phyloP scores from a whole-genome alignment of 2,329 filamentous ascomycete genomes.

The Purpureocillium takamizusanense region DNA sequence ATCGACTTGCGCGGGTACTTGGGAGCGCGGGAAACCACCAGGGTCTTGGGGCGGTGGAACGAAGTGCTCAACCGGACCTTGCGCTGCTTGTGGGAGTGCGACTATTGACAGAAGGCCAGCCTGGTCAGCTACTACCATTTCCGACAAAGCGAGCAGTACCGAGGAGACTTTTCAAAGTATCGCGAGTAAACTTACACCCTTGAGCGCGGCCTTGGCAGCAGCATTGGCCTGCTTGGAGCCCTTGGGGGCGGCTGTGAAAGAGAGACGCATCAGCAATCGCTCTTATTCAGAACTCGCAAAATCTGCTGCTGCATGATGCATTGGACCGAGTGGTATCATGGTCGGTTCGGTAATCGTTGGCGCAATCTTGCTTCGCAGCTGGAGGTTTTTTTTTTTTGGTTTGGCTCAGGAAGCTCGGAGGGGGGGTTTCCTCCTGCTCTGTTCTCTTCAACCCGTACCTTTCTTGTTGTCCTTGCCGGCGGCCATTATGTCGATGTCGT shows the following conservation, averaged over 20 bases:
- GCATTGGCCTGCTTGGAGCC: slow-evolving; percentile 79
- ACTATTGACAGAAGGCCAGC: slow-evolving; percentile 21
- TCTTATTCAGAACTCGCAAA: slow-evolving; percentile 64
- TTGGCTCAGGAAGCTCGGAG: no score
- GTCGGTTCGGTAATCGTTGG: slow-evolving; percentile 3
- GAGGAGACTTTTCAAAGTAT: neutral
- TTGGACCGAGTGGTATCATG: slow-evolving; percentile 1
- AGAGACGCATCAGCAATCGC: slow-evolving; percentile 62
- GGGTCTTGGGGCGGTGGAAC: slow-evolving; percentile 97
- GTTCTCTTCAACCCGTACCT: slow-evolving; percentile 33
- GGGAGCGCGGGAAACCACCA: slow-evolving; percentile 78
- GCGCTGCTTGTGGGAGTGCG: slow-evolving; percentile 68
- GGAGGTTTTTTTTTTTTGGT: no score
- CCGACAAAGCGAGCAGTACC: neutral
- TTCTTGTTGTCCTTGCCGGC: slow-evolving; percentile 30
- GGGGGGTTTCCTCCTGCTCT: neutral
- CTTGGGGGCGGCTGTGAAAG: slow-evolving; percentile 48
- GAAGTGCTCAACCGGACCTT: slow-evolving; percentile 89
- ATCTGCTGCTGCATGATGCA: slow-evolving; percentile 64
- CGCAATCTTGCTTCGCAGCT: neutral
- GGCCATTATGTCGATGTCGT: slow-evolving; percentile 23
- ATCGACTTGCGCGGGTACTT: slow-evolving; percentile 98
- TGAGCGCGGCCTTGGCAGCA: slow-evolving; percentile 92
- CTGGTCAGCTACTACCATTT: neutral
- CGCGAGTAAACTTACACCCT: slow-evolving; percentile 64